These are phyloP conservation scores for Penicillium sp. DNA, from an alignment of 2,329 filamentous ascomycete genomes.

Conservation along the genomic window DNA sequence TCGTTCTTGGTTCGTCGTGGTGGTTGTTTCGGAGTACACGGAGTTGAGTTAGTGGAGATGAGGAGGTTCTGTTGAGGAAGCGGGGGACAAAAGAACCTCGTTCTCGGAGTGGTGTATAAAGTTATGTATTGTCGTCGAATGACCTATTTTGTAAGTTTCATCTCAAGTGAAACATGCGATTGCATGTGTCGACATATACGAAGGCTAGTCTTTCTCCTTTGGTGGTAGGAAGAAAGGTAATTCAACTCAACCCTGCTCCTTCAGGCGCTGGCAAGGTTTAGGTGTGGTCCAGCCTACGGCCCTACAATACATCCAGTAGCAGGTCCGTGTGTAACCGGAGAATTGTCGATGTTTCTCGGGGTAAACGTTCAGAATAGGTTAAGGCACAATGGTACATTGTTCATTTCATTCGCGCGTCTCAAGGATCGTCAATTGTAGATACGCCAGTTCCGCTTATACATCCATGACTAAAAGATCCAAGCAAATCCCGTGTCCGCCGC, in stretches of 20 bases:
- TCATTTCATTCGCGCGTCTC: slow-evolving; percentile 2
- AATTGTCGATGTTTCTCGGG: background rate
- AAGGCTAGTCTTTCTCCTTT: background rate
- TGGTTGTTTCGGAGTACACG: background rate
- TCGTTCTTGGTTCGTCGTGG: background rate
- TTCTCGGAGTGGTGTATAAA: background rate
- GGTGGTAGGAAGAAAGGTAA: background rate
- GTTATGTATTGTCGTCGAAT: too few relatives aligned
- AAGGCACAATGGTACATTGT: background rate
- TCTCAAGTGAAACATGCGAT: background rate
- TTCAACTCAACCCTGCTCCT: background rate
- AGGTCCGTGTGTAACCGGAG: background rate
- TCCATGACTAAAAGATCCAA: slow-evolving; percentile 1
- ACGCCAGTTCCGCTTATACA: background rate
- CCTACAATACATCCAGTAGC: background rate
- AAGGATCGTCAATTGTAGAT: background rate
- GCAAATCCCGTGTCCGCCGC: background rate
- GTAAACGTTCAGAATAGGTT: background rate
- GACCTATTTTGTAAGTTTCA: too few relatives aligned
- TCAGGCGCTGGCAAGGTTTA: background rate
- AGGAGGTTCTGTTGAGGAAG: background rate
- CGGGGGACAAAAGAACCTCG: background rate
- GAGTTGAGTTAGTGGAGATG: background rate
- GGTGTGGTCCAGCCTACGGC: background rate
- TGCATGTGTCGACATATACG: background rate